Percentiles rank a stretch among this genome's conserved stretches.
Conservation (phyloP, 1,284 basidiomycete species). For the Ganoderma meredithae region DNA sequence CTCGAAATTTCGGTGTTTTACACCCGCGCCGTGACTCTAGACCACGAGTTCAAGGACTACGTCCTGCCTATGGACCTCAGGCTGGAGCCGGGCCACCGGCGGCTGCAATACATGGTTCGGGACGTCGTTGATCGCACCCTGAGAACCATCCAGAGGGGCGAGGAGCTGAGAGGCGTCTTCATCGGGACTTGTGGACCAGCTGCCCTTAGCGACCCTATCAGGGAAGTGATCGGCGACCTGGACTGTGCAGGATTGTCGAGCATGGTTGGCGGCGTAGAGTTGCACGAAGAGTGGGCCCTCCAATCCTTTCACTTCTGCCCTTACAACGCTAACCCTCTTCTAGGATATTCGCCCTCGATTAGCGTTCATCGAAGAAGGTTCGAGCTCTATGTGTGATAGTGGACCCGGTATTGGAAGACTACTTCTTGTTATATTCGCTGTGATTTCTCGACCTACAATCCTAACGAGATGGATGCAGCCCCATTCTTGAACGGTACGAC, state of each 20-base stretch:
- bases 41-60: constrained; percentile 42
- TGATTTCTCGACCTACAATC: constrained; percentile 12
- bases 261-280: constrained; percentile 75
- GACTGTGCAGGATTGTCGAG: constrained; percentile 52
- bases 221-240: constrained; percentile 54
- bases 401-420: background rate
- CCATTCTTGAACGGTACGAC: constrained; percentile 50
- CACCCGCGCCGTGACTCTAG: constrained; percentile 56
- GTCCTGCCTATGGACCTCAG: constrained; percentile 51
- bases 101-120: constrained; percentile 53
- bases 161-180: constrained; percentile 58
- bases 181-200: constrained; percentile 74
- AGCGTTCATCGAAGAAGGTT: background rate
- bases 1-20: constrained; percentile 66
- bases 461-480: constrained; percentile 37
- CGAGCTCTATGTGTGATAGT: background rate
- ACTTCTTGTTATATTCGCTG: background rate
- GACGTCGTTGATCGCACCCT: constrained; percentile 54
- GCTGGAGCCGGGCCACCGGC: constrained; percentile 58
- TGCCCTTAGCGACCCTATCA: constrained; percentile 61
- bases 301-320: background rate
- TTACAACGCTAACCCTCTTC: background rate
- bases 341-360: background rate
- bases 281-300: constrained; percentile 66
- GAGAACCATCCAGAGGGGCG: constrained; percentile 38